Percentiles rank a stretch among this genome's conserved stretches.
Conservation (phyloP, 2,329 filamentous ascomycete genomes). For the Paracoccidioides lutzii region DNA sequence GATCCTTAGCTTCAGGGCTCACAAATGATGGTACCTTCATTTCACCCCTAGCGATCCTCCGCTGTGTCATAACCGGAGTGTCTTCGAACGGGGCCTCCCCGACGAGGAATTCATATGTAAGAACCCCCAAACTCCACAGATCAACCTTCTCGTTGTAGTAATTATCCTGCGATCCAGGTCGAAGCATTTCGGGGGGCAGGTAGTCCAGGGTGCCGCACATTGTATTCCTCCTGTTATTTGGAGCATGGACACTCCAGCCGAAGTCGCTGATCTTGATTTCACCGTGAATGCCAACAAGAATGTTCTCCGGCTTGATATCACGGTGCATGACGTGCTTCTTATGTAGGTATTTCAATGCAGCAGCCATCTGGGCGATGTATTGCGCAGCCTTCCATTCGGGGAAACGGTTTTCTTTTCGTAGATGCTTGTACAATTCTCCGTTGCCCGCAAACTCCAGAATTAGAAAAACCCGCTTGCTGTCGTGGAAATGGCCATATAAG, state of each 20-base stretch:
- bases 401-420: constrained; percentile 65
- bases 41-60: constrained; percentile 75
- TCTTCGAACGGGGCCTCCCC: constrained; percentile 97
- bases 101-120: constrained; percentile 93
- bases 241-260: constrained; percentile 95
- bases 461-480: constrained; percentile 74
- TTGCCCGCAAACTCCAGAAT: constrained; percentile 79
- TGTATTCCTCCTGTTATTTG: constrained; percentile 82
- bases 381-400: constrained; percentile 76
- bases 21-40: constrained; percentile 89
- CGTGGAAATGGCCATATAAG: constrained; percentile 78
- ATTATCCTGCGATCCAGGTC: constrained; percentile 65
- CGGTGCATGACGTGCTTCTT: constrained; percentile 96
- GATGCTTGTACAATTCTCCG: constrained; percentile 78
- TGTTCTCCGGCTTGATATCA: constrained; percentile 97
- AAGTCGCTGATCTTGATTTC: constrained; percentile 99
- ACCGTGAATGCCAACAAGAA: constrained; percentile 86
- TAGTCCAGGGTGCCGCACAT: constrained; percentile 98
- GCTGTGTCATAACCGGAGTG: constrained; percentile 83
- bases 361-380: constrained; percentile 85
- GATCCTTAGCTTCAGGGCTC: constrained; percentile 74
- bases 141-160: constrained; percentile 94
- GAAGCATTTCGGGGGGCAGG: constrained; percentile 94
- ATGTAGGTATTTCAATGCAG: constrained; percentile 77
- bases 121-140: constrained; percentile 84